phyloP scores from a whole-genome alignment of 1,284 basidiomycete genomes.

The Wolfiporia cocos region DNA sequence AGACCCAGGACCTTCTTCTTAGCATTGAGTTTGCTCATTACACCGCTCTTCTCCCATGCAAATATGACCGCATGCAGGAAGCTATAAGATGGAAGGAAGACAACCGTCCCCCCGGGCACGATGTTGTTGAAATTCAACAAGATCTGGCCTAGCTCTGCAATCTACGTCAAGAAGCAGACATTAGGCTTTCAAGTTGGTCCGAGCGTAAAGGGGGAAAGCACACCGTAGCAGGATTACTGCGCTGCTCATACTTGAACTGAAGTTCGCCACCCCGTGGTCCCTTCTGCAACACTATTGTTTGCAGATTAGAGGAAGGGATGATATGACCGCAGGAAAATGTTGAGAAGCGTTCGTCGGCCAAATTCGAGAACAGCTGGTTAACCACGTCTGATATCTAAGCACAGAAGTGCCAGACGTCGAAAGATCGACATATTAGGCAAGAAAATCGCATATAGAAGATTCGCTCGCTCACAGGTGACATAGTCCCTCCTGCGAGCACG shows the following conservation, averaged over 20 bases:
- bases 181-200: too few relatives aligned
- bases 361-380: slow-evolving; percentile 73
- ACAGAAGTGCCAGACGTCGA: background rate
- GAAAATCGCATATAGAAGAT: too few relatives aligned
- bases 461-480: slow-evolving; percentile 90
- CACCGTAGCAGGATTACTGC: slow-evolving; percentile 66
- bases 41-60: slow-evolving; percentile 61
- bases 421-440: too few relatives aligned
- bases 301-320: slow-evolving; percentile 77
- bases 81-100: slow-evolving; percentile 92
- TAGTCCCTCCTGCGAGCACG: slow-evolving; percentile 92
- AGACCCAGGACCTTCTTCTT: slow-evolving; percentile 67
- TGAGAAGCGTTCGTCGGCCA: slow-evolving; percentile 58
- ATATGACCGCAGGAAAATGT: slow-evolving; percentile 93
- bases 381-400: slow-evolving; percentile 83
- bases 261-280: slow-evolving; percentile 77
- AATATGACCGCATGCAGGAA: slow-evolving; percentile 69
- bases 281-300: slow-evolving; percentile 70
- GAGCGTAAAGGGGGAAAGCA: slow-evolving; percentile 24
- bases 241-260: slow-evolving; percentile 80
- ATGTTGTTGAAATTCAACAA: slow-evolving; percentile 75
- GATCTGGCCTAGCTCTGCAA: slow-evolving; percentile 82
- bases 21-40: slow-evolving; percentile 53
- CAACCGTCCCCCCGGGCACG: slow-evolving; percentile 85
- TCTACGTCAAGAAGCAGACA: too few relatives aligned